These are phyloP conservation scores for Tulasnella sp. DNA, from an alignment of 768 basidiomycete genomes.

Conservation along the genomic window DNA sequence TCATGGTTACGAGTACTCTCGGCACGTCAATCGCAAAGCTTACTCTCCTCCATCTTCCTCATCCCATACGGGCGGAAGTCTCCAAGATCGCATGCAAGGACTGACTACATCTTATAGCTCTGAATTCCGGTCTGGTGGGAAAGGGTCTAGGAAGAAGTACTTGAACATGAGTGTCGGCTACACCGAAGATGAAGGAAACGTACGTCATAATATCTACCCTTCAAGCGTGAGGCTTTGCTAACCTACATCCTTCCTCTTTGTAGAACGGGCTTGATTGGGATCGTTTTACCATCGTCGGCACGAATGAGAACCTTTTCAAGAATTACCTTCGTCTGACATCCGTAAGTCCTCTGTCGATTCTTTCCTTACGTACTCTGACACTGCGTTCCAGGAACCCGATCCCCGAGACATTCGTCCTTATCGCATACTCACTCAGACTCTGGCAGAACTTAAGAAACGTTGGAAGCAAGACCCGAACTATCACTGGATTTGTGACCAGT, in stretches of 20 bases:
- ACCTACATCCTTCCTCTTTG: not conserved
- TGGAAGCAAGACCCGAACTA: conserved; percentile 83
- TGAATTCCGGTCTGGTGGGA: conserved; percentile 29
- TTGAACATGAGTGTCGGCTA: conserved; percentile 34
- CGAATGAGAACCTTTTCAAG: conserved; percentile 87
- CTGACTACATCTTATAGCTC: conserved; percentile 33
- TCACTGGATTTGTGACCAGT: conserved; percentile 94
- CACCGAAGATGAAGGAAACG: conserved; percentile 34
- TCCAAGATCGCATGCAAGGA: conserved; percentile 41
- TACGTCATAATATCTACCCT: conserved; percentile 27
- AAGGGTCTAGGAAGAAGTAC: conserved; percentile 61
- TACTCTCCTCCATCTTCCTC: conserved; percentile 18
- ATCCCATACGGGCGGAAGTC: conserved; percentile 36
- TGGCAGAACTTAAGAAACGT: conserved; percentile 80
- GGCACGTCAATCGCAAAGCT: conserved; percentile 35
- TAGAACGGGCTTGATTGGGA: conserved; percentile 99
- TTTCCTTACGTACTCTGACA: conserved; percentile 7
- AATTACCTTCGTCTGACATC: conserved; percentile 93
- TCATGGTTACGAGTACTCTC: conserved; percentile 35
- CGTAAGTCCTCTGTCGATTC: conserved; percentile 47
- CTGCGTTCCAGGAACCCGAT: conserved; percentile 79
- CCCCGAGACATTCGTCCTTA: conserved; percentile 93
- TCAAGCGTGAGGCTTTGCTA: conserved; percentile 3
- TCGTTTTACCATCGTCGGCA: conserved; percentile 91
- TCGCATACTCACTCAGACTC: conserved; percentile 77